Evolutionary conservation across 2,329 filamentous ascomycete genomes (phyloP), one percentile per base, ranked within the genome.

Genomic region (Aspergillus hiratsukae): DNA sequence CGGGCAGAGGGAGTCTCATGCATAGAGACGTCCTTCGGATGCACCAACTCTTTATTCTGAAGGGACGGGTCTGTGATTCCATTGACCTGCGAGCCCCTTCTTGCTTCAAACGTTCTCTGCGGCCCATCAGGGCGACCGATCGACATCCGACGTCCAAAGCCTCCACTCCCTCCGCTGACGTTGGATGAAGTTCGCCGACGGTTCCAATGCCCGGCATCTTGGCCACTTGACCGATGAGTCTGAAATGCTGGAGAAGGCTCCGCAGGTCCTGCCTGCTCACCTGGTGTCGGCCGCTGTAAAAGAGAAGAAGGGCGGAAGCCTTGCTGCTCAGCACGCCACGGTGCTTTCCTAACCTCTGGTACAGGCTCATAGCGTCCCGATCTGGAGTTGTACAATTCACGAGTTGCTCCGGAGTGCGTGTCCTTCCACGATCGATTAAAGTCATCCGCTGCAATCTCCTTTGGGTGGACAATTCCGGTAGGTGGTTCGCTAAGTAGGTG

Each of bases 281-380:
- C 78, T 40, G 83, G 82, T 3, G 80, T 76, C 21, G 87, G 83
- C 49, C 93, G 82, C 69, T 97, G 92, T 48, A 97, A 76, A 8
- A 97, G 76, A 14, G 91, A 83, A 25, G 90, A 88, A 61, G 93
- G 87, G 50, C 89, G 85, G 55, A 84, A 81, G 58, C 83, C 81
- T 54, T 80, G 75, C 53, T 80, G 75, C 53, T 94, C 89, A 54
- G 85, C 83, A 52, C 88, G 84, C 61, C 83, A 77, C 29, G 88
- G 85, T 19, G 84, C 85, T 61, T 90, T 85, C 40, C 91, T 87
- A 60, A 76, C 79, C 54, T 96, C 91, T 52, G 83, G 79, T 3
- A 92, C 93, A 17, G 92, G 91, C 70, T 97, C 93, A 65, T 96
- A 96, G 51, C 91, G 87, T 19, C 93, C 93, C 53, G 91, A 96